phyloP scores from a whole-genome alignment of 2,329 filamentous ascomycete genomes.

The Venturia carpophila region DNA sequence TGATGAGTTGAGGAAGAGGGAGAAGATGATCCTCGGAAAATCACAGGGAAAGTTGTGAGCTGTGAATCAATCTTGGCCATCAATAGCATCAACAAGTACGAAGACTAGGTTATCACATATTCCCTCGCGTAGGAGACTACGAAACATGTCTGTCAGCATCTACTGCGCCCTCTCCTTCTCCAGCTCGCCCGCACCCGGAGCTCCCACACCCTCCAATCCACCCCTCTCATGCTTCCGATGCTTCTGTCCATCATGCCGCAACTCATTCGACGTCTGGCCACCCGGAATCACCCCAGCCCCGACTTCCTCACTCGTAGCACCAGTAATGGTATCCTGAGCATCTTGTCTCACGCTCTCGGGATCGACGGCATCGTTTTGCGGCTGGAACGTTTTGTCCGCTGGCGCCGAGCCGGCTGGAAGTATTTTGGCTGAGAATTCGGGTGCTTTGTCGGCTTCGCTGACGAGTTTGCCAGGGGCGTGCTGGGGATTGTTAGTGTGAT shows the following conservation, averaged over 20 bases:
- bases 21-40: background rate
- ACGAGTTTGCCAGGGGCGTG: slow-evolving; percentile 56
- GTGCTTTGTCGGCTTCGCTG: slow-evolving; percentile 49
- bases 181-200: slow-evolving; percentile 20
- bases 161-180: slow-evolving; percentile 1
- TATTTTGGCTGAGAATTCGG: slow-evolving; percentile 57
- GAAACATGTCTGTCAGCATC: background rate
- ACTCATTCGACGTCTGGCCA: slow-evolving; percentile 43
- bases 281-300: slow-evolving; percentile 47
- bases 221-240: slow-evolving; percentile 35
- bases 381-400: slow-evolving; percentile 35
- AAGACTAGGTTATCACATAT: too few relatives aligned
- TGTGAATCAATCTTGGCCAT: too few relatives aligned
- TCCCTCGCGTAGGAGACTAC: too few relatives aligned
- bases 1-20: background rate
- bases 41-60: background rate
- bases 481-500: slow-evolving; percentile 33
- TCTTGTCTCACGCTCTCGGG: slow-evolving; percentile 37
- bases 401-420: slow-evolving; percentile 58
- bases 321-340: slow-evolving; percentile 41
- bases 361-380: slow-evolving; percentile 37
- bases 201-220: slow-evolving; percentile 40
- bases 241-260: slow-evolving; percentile 39
- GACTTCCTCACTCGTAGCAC: slow-evolving; percentile 47
- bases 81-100: too few relatives aligned